These are phyloP conservation scores for Schoenoplectus triqueter DNA, from an alignment of 202 grass and related monocot genomes.

Conservation along the genomic window DNA sequence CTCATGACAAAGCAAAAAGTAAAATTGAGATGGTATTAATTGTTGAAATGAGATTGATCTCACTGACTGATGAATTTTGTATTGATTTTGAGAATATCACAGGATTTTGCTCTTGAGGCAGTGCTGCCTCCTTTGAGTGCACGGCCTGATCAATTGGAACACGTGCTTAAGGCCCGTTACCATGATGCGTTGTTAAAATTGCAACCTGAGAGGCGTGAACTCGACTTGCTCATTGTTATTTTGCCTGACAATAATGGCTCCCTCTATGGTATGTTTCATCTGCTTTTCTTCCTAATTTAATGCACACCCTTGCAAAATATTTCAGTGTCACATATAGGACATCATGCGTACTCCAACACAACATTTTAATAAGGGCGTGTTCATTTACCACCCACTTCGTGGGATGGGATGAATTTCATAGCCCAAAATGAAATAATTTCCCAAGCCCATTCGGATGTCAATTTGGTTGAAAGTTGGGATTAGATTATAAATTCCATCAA, in stretches of 20 bases:
- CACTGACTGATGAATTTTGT: background rate
- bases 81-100: conserved; percentile 27
- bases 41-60: background rate
- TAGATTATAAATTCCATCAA: too few relatives aligned
- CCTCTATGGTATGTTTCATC: conserved; percentile 73
- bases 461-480: too few relatives aligned
- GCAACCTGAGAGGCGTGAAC: conserved; percentile 54
- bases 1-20: background rate
- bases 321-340: background rate
- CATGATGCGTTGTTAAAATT: conserved; percentile 60
- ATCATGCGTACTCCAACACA: background rate
- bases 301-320: background rate
- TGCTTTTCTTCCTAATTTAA: background rate
- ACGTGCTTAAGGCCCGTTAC: conserved; percentile 55
- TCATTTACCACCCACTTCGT: too few relatives aligned
- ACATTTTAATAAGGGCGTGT: background rate
- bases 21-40: background rate
- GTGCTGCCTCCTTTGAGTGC: conserved; percentile 62
- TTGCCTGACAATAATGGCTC: conserved; percentile 90
- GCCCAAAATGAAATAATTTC: too few relatives aligned
- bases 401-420: too few relatives aligned
- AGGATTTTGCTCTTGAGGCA: conserved; percentile 75
- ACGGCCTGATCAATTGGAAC: conserved; percentile 64
- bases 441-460: too few relatives aligned
- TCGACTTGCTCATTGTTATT: conserved; percentile 83